A percentile compares a stretch with the other conserved stretches of the same genome.
Conservation (phyloP, 805 yeast species). For the Candida multigemmis region DNA sequence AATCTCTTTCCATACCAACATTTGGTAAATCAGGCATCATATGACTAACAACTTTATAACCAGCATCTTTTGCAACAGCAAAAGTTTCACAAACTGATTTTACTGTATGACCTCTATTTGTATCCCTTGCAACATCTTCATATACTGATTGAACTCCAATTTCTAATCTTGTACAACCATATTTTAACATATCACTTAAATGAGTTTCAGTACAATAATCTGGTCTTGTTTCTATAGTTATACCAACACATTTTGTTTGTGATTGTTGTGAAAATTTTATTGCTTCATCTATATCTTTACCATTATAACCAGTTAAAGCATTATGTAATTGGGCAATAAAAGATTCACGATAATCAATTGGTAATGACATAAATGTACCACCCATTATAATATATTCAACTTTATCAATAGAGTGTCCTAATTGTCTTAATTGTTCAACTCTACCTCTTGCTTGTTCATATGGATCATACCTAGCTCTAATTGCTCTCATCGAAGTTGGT, state of each 20-base stretch:
- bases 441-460: slow-evolving; percentile 98
- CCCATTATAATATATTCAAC: slow-evolving; percentile 99
- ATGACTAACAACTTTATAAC: slow-evolving; percentile 94
- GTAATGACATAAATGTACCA: slow-evolving; percentile 95
- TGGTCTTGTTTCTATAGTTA: slow-evolving; percentile 96
- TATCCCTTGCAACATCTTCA: slow-evolving; percentile 97
- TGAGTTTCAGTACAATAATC: slow-evolving; percentile 97
- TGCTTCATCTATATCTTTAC: slow-evolving; percentile 83
- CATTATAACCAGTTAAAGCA: slow-evolving; percentile 89
- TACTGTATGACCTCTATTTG: slow-evolving; percentile 97
- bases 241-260: slow-evolving; percentile 94
- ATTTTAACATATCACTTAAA: slow-evolving; percentile 87
- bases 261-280: slow-evolving; percentile 87
- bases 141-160: slow-evolving; percentile 96
- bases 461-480: slow-evolving; percentile 95
- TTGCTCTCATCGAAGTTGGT: slow-evolving; percentile 99
- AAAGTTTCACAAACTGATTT: slow-evolving; percentile 94
- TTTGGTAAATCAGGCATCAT: slow-evolving; percentile 99
- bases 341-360: slow-evolving; percentile 79
- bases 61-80: slow-evolving; percentile 94
- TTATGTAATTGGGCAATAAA: slow-evolving; percentile 88
- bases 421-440: slow-evolving; percentile 86
- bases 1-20: slow-evolving; percentile 96
- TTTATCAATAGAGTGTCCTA: slow-evolving; percentile 94
- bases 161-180: slow-evolving; percentile 95